phyloP scores from a whole-genome alignment of 805 yeast species.

The Kuraishia molischiana region DNA sequence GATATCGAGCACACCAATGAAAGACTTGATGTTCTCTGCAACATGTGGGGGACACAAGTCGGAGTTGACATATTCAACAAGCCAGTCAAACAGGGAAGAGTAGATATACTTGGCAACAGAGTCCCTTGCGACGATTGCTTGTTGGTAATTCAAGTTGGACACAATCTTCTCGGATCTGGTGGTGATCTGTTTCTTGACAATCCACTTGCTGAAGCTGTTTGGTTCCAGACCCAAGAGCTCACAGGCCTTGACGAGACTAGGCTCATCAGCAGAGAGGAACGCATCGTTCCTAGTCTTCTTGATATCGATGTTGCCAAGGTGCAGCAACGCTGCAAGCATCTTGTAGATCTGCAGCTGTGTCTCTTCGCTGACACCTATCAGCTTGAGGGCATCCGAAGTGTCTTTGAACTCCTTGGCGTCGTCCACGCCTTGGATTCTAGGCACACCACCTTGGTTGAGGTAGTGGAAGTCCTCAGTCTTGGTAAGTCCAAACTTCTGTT shows the following conservation, averaged over 20 bases:
- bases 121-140: constrained; percentile 87
- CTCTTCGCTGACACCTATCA: constrained; percentile 61
- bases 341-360: constrained; percentile 64
- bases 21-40: constrained; percentile 47
- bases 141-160: constrained; percentile 71
- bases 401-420: constrained; percentile 70
- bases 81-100: constrained; percentile 91
- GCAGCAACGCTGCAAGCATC: constrained; percentile 79
- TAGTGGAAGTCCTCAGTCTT: constrained; percentile 64
- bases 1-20: constrained; percentile 94
- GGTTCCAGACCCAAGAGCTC: constrained; percentile 78
- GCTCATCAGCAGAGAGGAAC: constrained; percentile 74
- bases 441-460: constrained; percentile 80
- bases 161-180: constrained; percentile 91
- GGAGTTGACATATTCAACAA: constrained; percentile 72
- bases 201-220: constrained; percentile 73
- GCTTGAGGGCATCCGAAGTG: constrained; percentile 65
- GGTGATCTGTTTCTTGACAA: constrained; percentile 80
- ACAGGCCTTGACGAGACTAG: constrained; percentile 73
- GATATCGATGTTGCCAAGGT: constrained; percentile 86
- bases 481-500: constrained; percentile 48
- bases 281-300: constrained; percentile 82
- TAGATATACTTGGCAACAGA: constrained; percentile 95
- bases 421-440: constrained; percentile 65
- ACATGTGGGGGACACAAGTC: constrained; percentile 76